phyloP scores from a whole-genome alignment of 2,329 filamentous ascomycete genomes.

The Apiospora malaysiana region DNA sequence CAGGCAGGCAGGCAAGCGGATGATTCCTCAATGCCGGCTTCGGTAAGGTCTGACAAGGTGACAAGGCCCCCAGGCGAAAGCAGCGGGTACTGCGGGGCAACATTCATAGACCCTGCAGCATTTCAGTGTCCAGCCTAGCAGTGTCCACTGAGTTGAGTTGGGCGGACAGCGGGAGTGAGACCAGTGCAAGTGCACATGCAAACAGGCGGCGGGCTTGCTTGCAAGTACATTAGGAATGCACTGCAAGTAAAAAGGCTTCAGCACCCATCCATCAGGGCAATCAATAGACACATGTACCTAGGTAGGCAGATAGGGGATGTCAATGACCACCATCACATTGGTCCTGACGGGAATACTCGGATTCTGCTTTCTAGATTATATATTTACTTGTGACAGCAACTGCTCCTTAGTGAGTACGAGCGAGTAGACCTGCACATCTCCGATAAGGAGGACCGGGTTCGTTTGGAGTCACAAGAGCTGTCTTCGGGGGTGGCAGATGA shows the following conservation, averaged over 20 bases:
- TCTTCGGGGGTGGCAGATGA: not conserved
- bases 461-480: slow-evolving; percentile 7
- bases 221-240: too few species aligned
- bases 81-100: slow-evolving; percentile 9
- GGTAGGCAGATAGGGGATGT: not conserved
- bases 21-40: slow-evolving; percentile 5
- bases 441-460: not conserved
- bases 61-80: slow-evolving; percentile 3
- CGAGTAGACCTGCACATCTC: too few species aligned
- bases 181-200: not conserved
- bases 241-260: too few species aligned
- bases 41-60: not conserved
- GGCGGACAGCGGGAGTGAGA: too few species aligned
- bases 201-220: too few species aligned
- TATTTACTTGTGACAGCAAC: not conserved
- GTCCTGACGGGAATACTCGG: not conserved
- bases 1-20: not conserved
- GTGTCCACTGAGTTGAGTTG: not conserved
- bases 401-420: not conserved
- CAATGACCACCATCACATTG: not conserved
- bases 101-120: slow-evolving; percentile 12
- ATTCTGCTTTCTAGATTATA: not conserved
- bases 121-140: slow-evolving; percentile 6
- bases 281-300: too few species aligned
- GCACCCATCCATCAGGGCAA: too few species aligned